These are phyloP conservation scores for Stemphylium lycopersici DNA, from an alignment of 2,329 filamentous ascomycete genomes.

Conservation along the genomic window DNA sequence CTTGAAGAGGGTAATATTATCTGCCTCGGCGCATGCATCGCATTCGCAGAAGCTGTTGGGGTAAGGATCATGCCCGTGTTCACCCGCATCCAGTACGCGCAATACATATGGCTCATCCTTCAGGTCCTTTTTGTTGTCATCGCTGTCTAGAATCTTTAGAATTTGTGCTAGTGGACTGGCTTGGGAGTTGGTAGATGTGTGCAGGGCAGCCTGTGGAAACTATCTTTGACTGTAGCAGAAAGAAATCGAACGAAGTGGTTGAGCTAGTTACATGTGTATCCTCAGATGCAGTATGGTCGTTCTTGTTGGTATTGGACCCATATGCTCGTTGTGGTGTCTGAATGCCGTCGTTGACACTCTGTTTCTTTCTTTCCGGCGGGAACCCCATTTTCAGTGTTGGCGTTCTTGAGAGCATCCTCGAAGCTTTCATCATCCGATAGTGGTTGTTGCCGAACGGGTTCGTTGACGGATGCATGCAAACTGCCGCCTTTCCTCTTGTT, in stretches of 20 bases:
- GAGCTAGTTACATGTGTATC: no score
- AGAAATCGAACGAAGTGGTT: neutral
- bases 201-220: neutral
- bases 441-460: no score
- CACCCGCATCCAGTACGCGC: conserved; percentile 20
- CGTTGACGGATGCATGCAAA: no score
- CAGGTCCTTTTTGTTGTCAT: neutral
- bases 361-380: no score
- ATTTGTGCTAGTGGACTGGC: conserved; percentile 19
- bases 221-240: neutral
- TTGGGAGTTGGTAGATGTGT: conserved; percentile 21
- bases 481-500: no score
- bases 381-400: no score
- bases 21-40: neutral
- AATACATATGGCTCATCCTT: neutral
- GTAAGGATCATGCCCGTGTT: conserved; percentile 10
- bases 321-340: no score
- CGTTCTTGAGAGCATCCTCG: no score
- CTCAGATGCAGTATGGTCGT: no score
- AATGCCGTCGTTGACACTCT: no score
- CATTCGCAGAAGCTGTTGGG: neutral
- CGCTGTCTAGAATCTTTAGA: conserved; percentile 6
- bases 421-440: no score
- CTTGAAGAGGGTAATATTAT: neutral
- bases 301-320: no score